These are phyloP conservation scores for Xylariaceae sp. DNA, from an alignment of 2,329 filamentous ascomycete species.

Conservation along the genomic window DNA sequence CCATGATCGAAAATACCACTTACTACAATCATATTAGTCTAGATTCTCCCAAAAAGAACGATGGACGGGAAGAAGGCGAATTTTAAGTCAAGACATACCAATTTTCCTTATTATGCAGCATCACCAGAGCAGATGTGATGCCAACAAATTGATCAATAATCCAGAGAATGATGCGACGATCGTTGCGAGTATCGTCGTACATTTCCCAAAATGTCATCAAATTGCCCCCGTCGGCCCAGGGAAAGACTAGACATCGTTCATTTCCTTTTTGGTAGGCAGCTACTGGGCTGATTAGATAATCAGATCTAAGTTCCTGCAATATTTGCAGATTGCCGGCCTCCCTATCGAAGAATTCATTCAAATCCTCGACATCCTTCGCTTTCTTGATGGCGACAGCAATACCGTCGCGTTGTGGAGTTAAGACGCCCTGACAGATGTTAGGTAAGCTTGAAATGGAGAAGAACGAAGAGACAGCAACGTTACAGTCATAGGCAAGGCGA, in stretches of 20 bases:
- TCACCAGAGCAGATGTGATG: not conserved
- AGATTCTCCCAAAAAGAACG: too few relatives aligned
- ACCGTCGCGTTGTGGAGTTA: not conserved
- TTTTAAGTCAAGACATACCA: too few relatives aligned
- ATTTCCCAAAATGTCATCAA: slow-evolving; percentile 2
- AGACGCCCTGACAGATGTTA: too few relatives aligned
- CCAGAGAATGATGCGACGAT: not conserved
- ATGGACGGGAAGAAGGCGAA: too few relatives aligned
- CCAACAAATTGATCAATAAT: slow-evolving; percentile 3
- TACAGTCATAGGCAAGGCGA: not conserved
- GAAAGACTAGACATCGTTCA: slow-evolving; percentile 9
- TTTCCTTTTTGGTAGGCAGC: slow-evolving; percentile 3
- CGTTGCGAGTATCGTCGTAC: not conserved
- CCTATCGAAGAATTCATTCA: slow-evolving; percentile 1
- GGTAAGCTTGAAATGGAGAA: too few relatives aligned
- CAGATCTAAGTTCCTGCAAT: not conserved
- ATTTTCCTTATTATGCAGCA: slow-evolving; percentile 3
- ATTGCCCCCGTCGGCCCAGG: slow-evolving; percentile 12
- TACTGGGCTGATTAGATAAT: slow-evolving; percentile 8
- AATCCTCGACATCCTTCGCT: not conserved
- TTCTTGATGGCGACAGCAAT: slow-evolving; percentile 4
- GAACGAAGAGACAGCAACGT: too few relatives aligned
- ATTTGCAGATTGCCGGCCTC: slow-evolving; percentile 2
- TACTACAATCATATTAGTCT: too few relatives aligned
- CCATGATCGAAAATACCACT: too few relatives aligned